Evolutionary conservation across 1,284 basidiomycete species (phyloP).

Genomic region (Austroboletus novae-zelandiae): DNA sequence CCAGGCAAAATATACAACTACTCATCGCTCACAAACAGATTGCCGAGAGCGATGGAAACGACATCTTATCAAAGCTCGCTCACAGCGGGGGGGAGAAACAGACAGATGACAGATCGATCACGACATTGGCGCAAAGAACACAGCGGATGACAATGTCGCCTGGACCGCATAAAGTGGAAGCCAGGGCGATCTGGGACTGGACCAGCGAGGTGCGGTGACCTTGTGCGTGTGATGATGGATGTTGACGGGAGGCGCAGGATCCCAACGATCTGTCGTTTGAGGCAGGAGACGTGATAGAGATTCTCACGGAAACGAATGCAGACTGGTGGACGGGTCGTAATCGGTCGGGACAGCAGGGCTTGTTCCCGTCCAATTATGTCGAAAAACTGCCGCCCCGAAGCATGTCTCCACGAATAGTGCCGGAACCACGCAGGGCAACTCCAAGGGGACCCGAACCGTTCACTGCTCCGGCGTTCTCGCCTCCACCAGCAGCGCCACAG

Average conservation of each 20-base stretch:
- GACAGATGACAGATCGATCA: conserved; percentile 14
- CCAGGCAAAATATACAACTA: conserved; percentile 63
- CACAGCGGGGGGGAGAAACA: conserved; percentile 2
- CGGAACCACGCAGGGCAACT: conserved; percentile 20
- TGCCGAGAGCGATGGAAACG: conserved; percentile 50
- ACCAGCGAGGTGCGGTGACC: conserved; percentile 24
- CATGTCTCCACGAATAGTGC: conserved; percentile 20
- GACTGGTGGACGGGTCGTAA: conserved; percentile 42
- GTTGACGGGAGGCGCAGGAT: conserved; percentile 43
- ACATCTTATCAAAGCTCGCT: conserved; percentile 55
- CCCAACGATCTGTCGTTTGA: conserved; percentile 36
- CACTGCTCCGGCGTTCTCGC: conserved; percentile 26
- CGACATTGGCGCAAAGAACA: conserved; percentile 25
- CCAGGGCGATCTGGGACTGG: conserved; percentile 32
- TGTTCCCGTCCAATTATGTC: conserved; percentile 61
- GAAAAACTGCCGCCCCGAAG: conserved; percentile 39
- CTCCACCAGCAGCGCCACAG: conserved; percentile 17
- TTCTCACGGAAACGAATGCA: conserved; percentile 36
- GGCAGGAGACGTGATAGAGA: conserved; percentile 37
- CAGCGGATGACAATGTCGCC: conserved; percentile 26
- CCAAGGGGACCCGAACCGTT: conserved; percentile 12
- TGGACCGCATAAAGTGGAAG: conserved; percentile 24
- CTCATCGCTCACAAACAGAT: conserved; percentile 61
- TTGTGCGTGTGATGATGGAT: conserved; percentile 8
- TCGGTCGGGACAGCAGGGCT: conserved; percentile 44